These are phyloP conservation scores for Trichocladium antarcticum DNA, from an alignment of 495 filamentous ascomycete genomes.

Conservation along the genomic window DNA sequence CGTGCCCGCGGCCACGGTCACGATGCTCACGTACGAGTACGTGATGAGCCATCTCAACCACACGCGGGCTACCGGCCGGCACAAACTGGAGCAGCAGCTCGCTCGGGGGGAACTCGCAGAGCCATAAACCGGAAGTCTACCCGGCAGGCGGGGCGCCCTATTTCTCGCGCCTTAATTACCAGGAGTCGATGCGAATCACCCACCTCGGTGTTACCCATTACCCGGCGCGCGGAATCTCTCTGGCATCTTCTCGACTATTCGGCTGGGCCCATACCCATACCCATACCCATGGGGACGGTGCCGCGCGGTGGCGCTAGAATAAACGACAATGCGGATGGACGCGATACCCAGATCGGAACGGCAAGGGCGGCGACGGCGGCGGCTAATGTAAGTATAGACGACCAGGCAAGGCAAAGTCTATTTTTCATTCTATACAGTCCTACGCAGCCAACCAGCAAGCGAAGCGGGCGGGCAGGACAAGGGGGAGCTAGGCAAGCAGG, in stretches of 20 bases:
- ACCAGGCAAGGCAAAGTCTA: not conserved
- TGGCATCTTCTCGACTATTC: too few relatives aligned
- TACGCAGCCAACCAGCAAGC: too few relatives aligned
- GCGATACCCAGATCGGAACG: not conserved
- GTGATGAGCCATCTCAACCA: constrained; percentile 48
- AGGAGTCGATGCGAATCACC: not conserved
- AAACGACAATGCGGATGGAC: not conserved
- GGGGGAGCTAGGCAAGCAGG: not conserved
- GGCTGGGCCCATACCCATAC: too few relatives aligned
- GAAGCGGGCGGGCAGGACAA: too few relatives aligned
- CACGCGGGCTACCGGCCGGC: constrained; percentile 23
- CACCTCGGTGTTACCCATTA: too few relatives aligned
- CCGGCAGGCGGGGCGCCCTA: too few relatives aligned
- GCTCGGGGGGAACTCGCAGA: not conserved
- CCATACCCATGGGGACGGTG: too few relatives aligned
- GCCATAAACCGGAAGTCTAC: not conserved
- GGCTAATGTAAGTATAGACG: not conserved
- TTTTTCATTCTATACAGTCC: not conserved
- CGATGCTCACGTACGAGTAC: constrained; percentile 94
- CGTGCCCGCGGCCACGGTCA: constrained; percentile 89
- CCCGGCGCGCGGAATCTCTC: too few relatives aligned
- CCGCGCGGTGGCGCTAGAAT: not conserved
- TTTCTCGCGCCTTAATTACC: too few relatives aligned
- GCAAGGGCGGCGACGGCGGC: not conserved
- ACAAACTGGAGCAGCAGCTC: constrained; percentile 17